Percentiles rank a stretch among this genome's conserved stretches.
These are phyloP conservation scores for Psidium friedrichsthalianum DNA, from an alignment of 345 rosid species.

Conservation along the genomic window DNA sequence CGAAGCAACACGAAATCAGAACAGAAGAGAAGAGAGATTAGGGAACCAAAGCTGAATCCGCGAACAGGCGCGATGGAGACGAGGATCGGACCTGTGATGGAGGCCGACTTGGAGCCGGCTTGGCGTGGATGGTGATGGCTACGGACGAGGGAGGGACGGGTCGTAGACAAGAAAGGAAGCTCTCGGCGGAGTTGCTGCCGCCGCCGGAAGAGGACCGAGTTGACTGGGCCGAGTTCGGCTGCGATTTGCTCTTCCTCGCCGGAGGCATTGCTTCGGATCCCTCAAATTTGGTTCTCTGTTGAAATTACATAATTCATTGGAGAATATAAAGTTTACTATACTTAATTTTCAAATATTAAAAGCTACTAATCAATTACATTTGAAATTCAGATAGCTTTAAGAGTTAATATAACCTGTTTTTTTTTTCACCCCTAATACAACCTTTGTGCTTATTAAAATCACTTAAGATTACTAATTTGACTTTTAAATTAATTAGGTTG, in stretches of 20 bases:
- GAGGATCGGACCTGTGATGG: conserved; percentile 56
- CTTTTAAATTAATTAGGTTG: not conserved
- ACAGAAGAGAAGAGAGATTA: not conserved
- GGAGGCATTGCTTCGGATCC: too few species aligned
- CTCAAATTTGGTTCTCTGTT: too few species aligned
- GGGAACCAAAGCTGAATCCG: not conserved
- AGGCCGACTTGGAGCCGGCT: conserved; percentile 82
- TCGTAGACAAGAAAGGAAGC: conserved; percentile 48
- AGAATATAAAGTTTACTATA: too few species aligned
- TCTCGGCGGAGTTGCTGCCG: too few species aligned
- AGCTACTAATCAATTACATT: not conserved
- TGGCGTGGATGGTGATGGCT: conserved; percentile 88
- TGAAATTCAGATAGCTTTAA: not conserved
- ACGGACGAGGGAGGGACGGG: conserved; percentile 62
- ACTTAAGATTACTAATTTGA: not conserved
- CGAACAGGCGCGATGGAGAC: not conserved
- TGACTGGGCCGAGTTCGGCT: too few species aligned
- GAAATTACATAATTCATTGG: too few species aligned
- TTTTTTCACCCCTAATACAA: too few species aligned
- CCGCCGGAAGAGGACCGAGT: too few species aligned
- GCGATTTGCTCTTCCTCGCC: too few species aligned
- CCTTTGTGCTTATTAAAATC: not conserved
- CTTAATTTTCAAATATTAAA: not conserved
- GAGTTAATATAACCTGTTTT: not conserved
- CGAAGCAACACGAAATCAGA: not conserved